Percentiles rank a stretch among this genome's conserved stretches.
These are phyloP conservation scores for Aureobasidium sp. DNA, from an alignment of 2,329 filamentous ascomycete genomes.

Conservation along the genomic window DNA sequence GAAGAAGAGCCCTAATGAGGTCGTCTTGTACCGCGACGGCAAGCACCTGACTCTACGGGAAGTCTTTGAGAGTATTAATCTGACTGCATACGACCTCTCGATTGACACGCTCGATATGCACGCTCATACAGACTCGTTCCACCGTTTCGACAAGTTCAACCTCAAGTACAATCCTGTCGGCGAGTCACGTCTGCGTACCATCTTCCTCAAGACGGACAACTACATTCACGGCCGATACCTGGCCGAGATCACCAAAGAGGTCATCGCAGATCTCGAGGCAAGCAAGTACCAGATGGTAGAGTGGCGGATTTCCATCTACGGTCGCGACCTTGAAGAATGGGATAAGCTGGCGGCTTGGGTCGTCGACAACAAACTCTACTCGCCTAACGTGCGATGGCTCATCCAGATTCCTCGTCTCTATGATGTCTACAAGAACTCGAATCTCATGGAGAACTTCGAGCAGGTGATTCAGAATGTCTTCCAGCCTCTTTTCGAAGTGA, in stretches of 20 bases:
- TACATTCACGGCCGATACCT: conserved; percentile 93
- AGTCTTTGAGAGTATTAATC: conserved; percentile 94
- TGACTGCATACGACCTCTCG: conserved; percentile 94
- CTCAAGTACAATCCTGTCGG: conserved; percentile 97
- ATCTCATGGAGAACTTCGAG: conserved; percentile 82
- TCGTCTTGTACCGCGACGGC: conserved; percentile 85
- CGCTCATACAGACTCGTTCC: conserved; percentile 95
- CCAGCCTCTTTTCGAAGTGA: conserved; percentile 89
- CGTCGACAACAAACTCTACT: conserved; percentile 95
- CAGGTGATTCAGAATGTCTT: conserved; percentile 88
- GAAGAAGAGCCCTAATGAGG: conserved; percentile 94
- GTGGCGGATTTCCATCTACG: conserved; percentile 97
- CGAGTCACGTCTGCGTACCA: conserved; percentile 91
- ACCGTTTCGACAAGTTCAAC: conserved; percentile 99
- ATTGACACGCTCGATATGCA: conserved; percentile 99
- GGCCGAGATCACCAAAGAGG: conserved; percentile 95
- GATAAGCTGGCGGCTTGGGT: conserved; percentile 97
- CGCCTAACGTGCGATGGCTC: conserved; percentile 94
- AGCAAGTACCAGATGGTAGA: conserved; percentile 99
- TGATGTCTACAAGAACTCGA: conserved; percentile 88
- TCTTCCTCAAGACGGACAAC: conserved; percentile 98
- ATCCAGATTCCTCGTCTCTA: conserved; percentile 92
- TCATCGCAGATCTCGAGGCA: conserved; percentile 92
- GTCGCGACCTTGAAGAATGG: conserved; percentile 88
- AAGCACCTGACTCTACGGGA: conserved; percentile 85